Base-by-base conservation (phyloP, 495 filamentous ascomycete genomes). In the Hypoxylon rickii region DNA sequence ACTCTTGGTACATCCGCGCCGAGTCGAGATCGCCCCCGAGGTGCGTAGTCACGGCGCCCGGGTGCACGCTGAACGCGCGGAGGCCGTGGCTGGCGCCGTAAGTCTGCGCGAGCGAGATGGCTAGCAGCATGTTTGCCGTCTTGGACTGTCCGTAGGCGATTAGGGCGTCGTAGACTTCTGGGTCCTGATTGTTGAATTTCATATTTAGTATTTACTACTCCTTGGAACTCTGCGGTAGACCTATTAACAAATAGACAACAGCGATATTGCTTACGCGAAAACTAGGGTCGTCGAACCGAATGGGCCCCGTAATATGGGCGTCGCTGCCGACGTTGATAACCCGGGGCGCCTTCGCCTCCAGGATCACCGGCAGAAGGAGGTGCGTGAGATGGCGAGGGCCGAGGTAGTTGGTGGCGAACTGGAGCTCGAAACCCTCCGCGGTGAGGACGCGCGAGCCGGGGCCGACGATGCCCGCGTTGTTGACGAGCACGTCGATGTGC, bases 401-500 rank as follows among this genome's bases (percentile, higher is more conserved):
- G 4, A 83, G 67, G 59, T 86, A 78, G 64, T 82, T 83, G 22
- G 76, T 72, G 12, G 73, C 83, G 16, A 89, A 75, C 44, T 84
- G 81, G 29, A 75, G 62, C 63, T 88, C 86, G 60, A 76, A 71
- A 11, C 76, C 78, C 15, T 61, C 51, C 11, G 60, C 60, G 7
- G 76, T 83, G 2, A 72, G 68, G 26, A 61, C 51, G 48, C 61
- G 53, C 6, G 75, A 56, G 17, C 72, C 70, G 16, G 69, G 43
- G n/a, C 64, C 74, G 85, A 88, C 88, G 48, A 88, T 76, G 4
- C 81, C 86, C 10, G 86, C 85, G 64, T 85, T 89, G 72, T 89
- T 86, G 66, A 89, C 80, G 2, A 89, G 64, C 24, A 87, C 79
- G 67, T 89, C 83, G 31, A 89, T 75, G 18, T 79, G 67, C 22